These are phyloP conservation scores for Spatholobus suberectus DNA, from an alignment of 306 rosid genomes.

Conservation along the genomic window DNA sequence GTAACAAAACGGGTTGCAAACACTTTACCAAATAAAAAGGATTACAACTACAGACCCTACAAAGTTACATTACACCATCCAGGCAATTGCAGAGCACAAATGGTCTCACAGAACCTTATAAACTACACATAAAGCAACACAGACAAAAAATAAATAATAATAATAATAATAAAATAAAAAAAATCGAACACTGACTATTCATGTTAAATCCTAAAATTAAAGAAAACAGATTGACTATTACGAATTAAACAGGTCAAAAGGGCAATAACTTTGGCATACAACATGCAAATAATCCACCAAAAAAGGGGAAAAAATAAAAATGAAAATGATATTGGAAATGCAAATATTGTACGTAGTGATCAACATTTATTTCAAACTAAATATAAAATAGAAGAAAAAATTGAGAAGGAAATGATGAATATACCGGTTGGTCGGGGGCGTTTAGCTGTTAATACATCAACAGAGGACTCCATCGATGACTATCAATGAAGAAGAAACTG, in stretches of 20 bases:
- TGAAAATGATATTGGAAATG: not conserved
- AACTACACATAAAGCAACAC: constrained; percentile 1
- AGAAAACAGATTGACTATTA: not conserved
- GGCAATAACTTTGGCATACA: not conserved
- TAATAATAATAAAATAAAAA: not conserved
- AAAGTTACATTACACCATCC: not conserved
- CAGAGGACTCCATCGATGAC: constrained; percentile 50
- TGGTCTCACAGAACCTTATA: not conserved
- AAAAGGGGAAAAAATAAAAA: not conserved
- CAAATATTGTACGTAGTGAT: constrained; percentile 1
- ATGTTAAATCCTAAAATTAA: not conserved
- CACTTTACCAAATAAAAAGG: not conserved
- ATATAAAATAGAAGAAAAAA: not conserved
- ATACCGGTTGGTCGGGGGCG: constrained; percentile 36
- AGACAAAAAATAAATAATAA: no score
- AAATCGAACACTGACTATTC: not conserved
- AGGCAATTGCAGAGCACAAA: not conserved
- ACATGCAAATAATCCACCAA: constrained; percentile 15
- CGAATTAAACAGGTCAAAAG: constrained; percentile 27
- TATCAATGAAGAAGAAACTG: constrained; percentile 30
- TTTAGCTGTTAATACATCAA: constrained; percentile 39
- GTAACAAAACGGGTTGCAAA: constrained; percentile 12
- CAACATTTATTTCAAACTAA: not conserved
- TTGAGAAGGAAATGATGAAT: not conserved
- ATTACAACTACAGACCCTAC: not conserved